Evolutionary conservation across 768 basidiomycete species (phyloP).

Genomic region (Macrolepiota dolichaula): DNA sequence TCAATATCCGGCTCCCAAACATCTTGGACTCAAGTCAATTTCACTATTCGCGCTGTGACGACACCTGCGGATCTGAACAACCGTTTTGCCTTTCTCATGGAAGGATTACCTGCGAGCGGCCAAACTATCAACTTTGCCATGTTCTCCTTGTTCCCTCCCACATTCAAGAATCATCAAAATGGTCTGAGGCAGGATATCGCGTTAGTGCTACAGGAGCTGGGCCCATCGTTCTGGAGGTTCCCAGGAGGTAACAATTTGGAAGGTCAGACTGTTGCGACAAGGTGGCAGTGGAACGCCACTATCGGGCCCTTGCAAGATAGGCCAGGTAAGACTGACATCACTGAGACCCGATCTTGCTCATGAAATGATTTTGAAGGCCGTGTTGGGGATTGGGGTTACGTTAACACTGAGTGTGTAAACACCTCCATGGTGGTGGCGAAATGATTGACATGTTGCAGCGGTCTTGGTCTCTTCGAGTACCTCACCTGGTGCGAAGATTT

Average conservation of each 20-base stretch:
- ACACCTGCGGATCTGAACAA: constrained; percentile 43
- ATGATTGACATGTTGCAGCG: constrained; percentile 26
- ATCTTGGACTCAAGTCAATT: constrained; percentile 45
- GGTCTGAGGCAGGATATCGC: constrained; percentile 63
- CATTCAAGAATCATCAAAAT: constrained; percentile 56
- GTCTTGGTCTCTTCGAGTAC: constrained; percentile 57
- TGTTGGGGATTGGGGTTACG: constrained; percentile 59
- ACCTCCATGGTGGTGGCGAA: neutral
- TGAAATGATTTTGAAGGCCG: constrained; percentile 28
- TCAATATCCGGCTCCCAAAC: constrained; percentile 40
- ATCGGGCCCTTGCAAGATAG: constrained; percentile 50
- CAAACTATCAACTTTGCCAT: constrained; percentile 54
- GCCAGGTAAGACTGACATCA: constrained; percentile 23
- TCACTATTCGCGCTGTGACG: constrained; percentile 38
- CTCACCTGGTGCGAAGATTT: constrained; percentile 57
- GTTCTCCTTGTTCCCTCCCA: constrained; percentile 67
- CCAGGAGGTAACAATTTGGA: constrained; percentile 71
- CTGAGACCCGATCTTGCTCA: neutral
- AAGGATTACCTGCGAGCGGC: constrained; percentile 36
- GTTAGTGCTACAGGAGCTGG: constrained; percentile 51
- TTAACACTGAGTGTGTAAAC: constrained; percentile 51
- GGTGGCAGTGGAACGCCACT: constrained; percentile 70
- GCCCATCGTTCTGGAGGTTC: constrained; percentile 61
- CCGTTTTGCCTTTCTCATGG: constrained; percentile 49
- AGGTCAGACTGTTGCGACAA: constrained; percentile 47